These are phyloP conservation scores for Verticillium alfalfae DNA, from an alignment of 2,329 filamentous ascomycete species.

Conservation along the genomic window DNA sequence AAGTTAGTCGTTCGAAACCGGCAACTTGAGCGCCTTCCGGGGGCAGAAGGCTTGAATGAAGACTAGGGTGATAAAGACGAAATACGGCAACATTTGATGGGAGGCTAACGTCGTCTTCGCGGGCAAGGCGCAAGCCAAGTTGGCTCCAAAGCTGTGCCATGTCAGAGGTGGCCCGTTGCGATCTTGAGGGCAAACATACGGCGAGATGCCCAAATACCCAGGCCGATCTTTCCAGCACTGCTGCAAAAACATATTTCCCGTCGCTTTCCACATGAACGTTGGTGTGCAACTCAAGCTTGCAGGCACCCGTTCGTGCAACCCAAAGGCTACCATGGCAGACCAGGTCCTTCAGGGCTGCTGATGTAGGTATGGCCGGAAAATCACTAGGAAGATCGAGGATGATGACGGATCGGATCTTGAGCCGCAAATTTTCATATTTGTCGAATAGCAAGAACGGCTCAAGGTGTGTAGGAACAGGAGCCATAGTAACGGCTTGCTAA, in stretches of 20 bases:
- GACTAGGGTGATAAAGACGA: constrained; percentile 28
- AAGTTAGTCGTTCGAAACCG: constrained; percentile 14
- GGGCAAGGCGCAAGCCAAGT: constrained; percentile 3
- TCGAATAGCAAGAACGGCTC: background rate
- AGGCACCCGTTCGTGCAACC: constrained; percentile 1
- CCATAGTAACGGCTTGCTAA: background rate
- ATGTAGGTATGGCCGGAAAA: background rate
- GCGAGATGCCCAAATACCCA: background rate
- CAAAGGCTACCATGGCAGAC: background rate
- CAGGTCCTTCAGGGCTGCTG: background rate
- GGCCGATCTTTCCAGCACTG: background rate
- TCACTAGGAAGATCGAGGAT: background rate
- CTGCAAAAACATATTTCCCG: background rate
- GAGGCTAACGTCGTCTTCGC: background rate
- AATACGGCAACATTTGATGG: constrained; percentile 15
- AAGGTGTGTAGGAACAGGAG: background rate
- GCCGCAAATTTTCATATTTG: background rate
- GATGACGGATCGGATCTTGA: background rate
- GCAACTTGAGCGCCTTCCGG: constrained; percentile 18
- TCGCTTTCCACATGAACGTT: background rate
- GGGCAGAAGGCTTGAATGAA: constrained; percentile 21
- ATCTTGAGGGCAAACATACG: background rate
- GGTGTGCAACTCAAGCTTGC: background rate
- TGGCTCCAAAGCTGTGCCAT: constrained; percentile 6
- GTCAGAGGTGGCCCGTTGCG: background rate